Evolutionary conservation across 352 stramenopile species (phyloP).

Genomic region (Phytophthora cryptogea): DNA sequence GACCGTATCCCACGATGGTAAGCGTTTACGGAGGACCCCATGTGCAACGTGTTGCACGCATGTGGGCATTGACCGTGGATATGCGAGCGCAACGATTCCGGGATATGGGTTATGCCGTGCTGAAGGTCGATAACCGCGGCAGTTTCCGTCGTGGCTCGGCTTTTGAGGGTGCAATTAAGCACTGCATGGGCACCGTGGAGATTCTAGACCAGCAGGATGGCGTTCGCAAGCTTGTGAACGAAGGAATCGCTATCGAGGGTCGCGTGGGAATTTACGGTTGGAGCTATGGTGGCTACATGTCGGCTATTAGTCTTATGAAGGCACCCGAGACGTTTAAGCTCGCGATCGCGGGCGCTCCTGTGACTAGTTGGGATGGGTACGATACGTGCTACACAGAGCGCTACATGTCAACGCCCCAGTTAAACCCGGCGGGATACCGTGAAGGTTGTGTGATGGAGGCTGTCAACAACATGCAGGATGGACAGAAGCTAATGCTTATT

Average conservation of each 20-base stretch:
- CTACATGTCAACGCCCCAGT: conserved; percentile 95
- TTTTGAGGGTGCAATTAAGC: conserved; percentile 95
- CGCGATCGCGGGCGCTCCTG: conserved; percentile 95
- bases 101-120: conserved; percentile 93
- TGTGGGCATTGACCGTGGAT: conserved; percentile 93
- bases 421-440: conserved; percentile 93
- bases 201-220: conserved; percentile 87
- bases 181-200: conserved; percentile 92
- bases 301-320: conserved; percentile 96
- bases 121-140: conserved; percentile 97
- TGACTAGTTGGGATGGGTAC: conserved; percentile 98
- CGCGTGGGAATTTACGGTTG: conserved; percentile 97
- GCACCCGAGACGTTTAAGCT: conserved; percentile 95
- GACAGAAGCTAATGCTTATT: conserved; percentile 93
- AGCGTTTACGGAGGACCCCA: conserved; percentile 97
- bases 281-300: conserved; percentile 98
- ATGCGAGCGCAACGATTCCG: conserved; percentile 93
- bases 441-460: conserved; percentile 93
- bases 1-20: conserved; percentile 95
- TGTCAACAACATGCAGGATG: conserved; percentile 89
- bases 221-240: conserved; percentile 75
- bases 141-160: conserved; percentile 89
- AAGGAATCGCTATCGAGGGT: conserved; percentile 89
- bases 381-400: conserved; percentile 99
- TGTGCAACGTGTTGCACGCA: conserved; percentile 94